Evolutionary conservation across 2,329 filamentous ascomycete genomes (phyloP).

Genomic region (Pseudogymnoascus sp.): DNA sequence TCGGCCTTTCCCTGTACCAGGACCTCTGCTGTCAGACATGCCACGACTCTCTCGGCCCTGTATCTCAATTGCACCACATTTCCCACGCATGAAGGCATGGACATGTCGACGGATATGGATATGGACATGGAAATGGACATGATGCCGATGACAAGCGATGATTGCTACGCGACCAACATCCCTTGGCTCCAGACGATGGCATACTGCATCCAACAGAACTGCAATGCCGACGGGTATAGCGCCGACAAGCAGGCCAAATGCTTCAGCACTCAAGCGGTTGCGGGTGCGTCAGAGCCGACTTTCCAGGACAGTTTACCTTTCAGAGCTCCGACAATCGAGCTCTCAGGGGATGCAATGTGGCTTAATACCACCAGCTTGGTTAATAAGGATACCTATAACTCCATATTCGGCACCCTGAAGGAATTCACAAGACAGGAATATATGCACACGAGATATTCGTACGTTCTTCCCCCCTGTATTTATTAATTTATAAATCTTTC

Average conservation of each 20-base stretch:
- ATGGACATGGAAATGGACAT: conserved; percentile 20
- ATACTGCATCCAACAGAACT: conserved; percentile 12
- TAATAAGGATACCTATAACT: conserved; percentile 22
- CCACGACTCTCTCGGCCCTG: conserved; percentile 20
- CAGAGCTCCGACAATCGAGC: conserved; percentile 18
- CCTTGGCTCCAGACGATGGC: conserved; percentile 10
- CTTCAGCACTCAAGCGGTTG: conserved; percentile 22
- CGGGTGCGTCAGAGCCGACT: conserved; percentile 18
- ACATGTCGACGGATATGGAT: conserved; percentile 19
- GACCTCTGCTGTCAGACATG: conserved; percentile 26
- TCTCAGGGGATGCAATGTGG: conserved; percentile 22
- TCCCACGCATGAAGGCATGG: background rate
- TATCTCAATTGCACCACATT: conserved; percentile 26
- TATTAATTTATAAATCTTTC: background rate
- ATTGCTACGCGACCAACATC: conserved; percentile 2
- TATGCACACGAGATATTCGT: conserved; percentile 28
- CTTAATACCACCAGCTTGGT: conserved; percentile 29
- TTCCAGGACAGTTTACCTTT: conserved; percentile 24
- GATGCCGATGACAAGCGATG: background rate
- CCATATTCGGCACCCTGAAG: conserved; percentile 23
- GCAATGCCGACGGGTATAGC: background rate
- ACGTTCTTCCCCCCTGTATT: conserved; percentile 13
- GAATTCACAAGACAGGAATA: conserved; percentile 27
- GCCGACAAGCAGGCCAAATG: conserved; percentile 25
- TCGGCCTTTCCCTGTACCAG: conserved; percentile 25